Percentiles rank a stretch among this genome's conserved stretches.
These are phyloP conservation scores for Talaromyces sp. DNA, from an alignment of 2,329 filamentous ascomycete species.

Conservation along the genomic window DNA sequence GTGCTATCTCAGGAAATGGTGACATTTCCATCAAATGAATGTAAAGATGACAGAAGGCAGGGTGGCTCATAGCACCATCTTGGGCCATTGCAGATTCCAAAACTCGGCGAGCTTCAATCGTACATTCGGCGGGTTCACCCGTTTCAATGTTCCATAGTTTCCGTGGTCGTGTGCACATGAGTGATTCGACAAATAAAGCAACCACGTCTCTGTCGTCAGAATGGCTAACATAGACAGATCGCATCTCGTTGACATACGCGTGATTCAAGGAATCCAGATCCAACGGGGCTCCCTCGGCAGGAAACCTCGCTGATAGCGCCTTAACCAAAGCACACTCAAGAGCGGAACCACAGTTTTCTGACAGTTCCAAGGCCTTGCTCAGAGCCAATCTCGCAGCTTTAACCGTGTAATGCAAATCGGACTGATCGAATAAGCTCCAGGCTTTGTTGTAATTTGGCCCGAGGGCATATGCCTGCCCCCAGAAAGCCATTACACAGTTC, in stretches of 20 bases:
- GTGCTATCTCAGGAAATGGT: constrained; percentile 61
- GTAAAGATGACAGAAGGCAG: constrained; percentile 72
- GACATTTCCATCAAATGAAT: constrained; percentile 80
- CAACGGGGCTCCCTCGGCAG: constrained; percentile 48
- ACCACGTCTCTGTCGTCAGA: constrained; percentile 62
- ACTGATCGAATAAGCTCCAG: constrained; percentile 52
- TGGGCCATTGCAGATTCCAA: constrained; percentile 59
- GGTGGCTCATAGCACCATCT: constrained; percentile 57
- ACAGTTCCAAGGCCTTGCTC: constrained; percentile 46
- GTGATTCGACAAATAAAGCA: constrained; percentile 63
- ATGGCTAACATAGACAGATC: constrained; percentile 54
- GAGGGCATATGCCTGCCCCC: constrained; percentile 53
- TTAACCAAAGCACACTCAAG: constrained; percentile 64
- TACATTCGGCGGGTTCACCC: constrained; percentile 56
- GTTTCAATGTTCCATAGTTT: constrained; percentile 63
- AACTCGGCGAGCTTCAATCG: constrained; percentile 59
- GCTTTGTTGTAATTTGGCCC: constrained; percentile 59
- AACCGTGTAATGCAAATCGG: constrained; percentile 48
- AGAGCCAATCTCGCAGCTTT: constrained; percentile 49
- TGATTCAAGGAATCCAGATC: constrained; percentile 58
- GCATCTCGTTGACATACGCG: constrained; percentile 64
- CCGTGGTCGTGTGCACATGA: constrained; percentile 69
- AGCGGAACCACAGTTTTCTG: constrained; percentile 42
- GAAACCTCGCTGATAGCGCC: constrained; percentile 64
- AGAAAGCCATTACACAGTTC: constrained; percentile 50